Base-by-base conservation (phyloP, 495 filamentous ascomycete genomes). In the Cryomyces minteri region DNA sequence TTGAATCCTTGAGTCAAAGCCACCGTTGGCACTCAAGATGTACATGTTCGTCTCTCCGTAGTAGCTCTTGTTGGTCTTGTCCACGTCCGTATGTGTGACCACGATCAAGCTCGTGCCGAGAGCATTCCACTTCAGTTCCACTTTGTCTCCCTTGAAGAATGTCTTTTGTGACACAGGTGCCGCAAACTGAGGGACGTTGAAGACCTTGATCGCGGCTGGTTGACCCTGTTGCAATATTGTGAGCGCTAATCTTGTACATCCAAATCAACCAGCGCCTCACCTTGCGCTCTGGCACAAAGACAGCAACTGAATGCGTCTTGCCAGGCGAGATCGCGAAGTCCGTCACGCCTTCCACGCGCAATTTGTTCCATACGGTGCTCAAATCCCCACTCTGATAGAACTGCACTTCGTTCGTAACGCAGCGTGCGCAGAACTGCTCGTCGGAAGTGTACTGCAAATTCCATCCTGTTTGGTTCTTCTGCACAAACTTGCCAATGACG, bases 131-230 rank as follows among this genome's bases (percentile, higher is more conserved):
- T 95, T 95, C 51, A 98, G 67, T 64, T 94, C 84, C 33, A 96
- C 87, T 67, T 95, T 95, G 65, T 98, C 90, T 47, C 86, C 90
- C 68, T 98, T 98, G 73, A 84, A 98, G 64, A 98, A 98, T 25
- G 77, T 95, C 79, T 95, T 96, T 62, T 95, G 86, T 8, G 92
- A 95, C 18, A 94, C 77, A 2, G 86, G 72, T 34, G 63, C 63
- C 49, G 62, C 69, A 61, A 94, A 94, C 50, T 84, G 72, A 12
- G 90, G 90, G 43, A 96, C 80, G 55, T 88, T 81, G 65, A 81
- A 96, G 37, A 95, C 82, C 65, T 93, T 94, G 57, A 96, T 86
- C 3, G 83, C 70, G 31, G 90, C 86, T 18, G 90, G 90, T 70
- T 83, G 78, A 39, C 88, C 87, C 84, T 88, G 53, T 2, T 48